Percentiles rank a stretch among this genome's conserved stretches.
phyloP scores from a whole-genome alignment of 352 stramenopile species.

The Thalassiosira mediterranea region DNA sequence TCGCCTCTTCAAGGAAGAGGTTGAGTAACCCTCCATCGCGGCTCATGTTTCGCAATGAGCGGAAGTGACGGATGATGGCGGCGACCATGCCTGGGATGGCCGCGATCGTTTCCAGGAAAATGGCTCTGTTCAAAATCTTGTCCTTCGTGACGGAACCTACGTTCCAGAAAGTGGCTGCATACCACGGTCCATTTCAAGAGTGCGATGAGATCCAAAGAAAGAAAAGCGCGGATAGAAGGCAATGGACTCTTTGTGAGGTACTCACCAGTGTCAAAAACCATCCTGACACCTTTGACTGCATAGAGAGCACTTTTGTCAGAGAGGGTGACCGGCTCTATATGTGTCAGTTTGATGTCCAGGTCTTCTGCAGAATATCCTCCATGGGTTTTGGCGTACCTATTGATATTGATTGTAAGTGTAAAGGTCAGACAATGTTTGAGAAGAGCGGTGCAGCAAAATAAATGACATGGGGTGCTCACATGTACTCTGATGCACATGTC shows the following conservation, averaged over 20 bases:
- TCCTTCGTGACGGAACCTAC: conserved; percentile 56
- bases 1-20: conserved; percentile 89
- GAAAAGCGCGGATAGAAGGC: too few species aligned
- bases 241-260: neutral
- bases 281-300: conserved; percentile 61
- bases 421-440: too few species aligned
- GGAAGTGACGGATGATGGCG: conserved; percentile 84
- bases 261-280: conserved; percentile 62
- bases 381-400: conserved; percentile 51
- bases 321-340: conserved; percentile 53
- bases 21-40: conserved; percentile 89
- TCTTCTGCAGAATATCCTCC: conserved; percentile 72
- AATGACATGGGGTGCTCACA: too few species aligned
- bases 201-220: too few species aligned
- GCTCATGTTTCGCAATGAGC: conserved; percentile 85
- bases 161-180: conserved; percentile 52
- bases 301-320: conserved; percentile 59
- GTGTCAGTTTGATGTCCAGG: conserved; percentile 73
- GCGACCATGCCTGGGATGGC: conserved; percentile 80
- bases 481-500: conserved; percentile 66
- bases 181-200: too few species aligned
- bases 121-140: conserved; percentile 77
- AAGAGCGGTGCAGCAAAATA: too few species aligned
- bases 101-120: conserved; percentile 82
- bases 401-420: too few species aligned